These are phyloP conservation scores for Debaryomyces udenii DNA, from an alignment of 1,139 yeast species.

Conservation along the genomic window DNA sequence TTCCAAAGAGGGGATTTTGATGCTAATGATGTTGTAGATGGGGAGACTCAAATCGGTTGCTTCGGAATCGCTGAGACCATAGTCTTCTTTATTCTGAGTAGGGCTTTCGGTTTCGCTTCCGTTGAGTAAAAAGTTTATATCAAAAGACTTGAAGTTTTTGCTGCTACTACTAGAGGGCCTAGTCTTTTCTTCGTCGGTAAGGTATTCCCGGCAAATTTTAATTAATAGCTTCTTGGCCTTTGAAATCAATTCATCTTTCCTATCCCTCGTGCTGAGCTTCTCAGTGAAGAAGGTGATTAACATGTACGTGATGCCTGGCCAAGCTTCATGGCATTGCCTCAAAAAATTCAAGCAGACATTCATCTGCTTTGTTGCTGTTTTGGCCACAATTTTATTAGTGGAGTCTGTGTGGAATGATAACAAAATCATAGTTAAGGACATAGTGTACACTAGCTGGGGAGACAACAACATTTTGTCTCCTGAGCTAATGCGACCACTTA, in stretches of 20 bases:
- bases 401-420: conserved; percentile 20
- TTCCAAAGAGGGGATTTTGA: conserved; percentile 15
- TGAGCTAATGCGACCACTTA: conserved; percentile 9
- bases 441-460: conserved; percentile 16
- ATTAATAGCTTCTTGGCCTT: conserved; percentile 15
- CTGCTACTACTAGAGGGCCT: background rate
- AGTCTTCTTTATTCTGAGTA: conserved; percentile 7
- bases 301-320: conserved; percentile 19
- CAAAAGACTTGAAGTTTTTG: conserved; percentile 14
- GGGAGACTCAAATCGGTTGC: conserved; percentile 19
- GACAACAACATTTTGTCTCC: conserved; percentile 13
- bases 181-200: conserved; percentile 11
- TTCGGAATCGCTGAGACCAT: conserved; percentile 13
- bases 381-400: conserved; percentile 16
- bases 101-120: conserved; percentile 5
- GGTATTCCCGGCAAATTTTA: conserved; percentile 14
- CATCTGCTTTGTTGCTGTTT: conserved; percentile 17
- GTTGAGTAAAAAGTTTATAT: conserved; percentile 20
- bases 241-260: conserved; percentile 9
- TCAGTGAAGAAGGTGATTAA: conserved; percentile 16
- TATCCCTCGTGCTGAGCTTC: conserved; percentile 4
- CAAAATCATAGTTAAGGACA: conserved; percentile 17
- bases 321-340: conserved; percentile 15
- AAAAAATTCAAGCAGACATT: conserved; percentile 16
- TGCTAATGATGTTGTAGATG: conserved; percentile 15